A percentile compares a stretch with the other conserved stretches of the same genome.
phyloP scores from a whole-genome alignment of 2,329 filamentous ascomycete species.

The Claviceps humidiphila region DNA sequence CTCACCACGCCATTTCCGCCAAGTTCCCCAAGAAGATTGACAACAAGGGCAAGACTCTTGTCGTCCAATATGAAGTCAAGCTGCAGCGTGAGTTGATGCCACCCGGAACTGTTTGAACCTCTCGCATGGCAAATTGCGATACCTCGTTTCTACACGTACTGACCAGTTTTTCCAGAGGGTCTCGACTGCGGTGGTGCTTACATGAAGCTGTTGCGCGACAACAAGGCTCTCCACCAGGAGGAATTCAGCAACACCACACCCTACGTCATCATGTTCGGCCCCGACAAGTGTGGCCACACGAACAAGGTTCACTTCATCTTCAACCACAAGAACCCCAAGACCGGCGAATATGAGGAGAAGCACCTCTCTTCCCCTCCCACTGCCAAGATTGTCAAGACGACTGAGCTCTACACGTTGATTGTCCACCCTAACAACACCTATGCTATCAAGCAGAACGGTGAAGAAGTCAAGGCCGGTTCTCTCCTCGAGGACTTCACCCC shows the following conservation, averaged over 20 bases:
- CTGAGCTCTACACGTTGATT: slow-evolving; percentile 90
- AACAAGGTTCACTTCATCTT: slow-evolving; percentile 99
- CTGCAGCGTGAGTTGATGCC: slow-evolving; percentile 62
- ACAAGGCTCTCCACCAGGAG: slow-evolving; percentile 89
- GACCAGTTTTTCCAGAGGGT: slow-evolving; percentile 45
- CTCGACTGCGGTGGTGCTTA: slow-evolving; percentile 98
- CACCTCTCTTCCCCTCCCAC: slow-evolving; percentile 75
- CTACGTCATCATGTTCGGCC: slow-evolving; percentile 99
- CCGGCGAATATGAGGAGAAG: slow-evolving; percentile 99
- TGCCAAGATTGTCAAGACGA: slow-evolving; percentile 81
- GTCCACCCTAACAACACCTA: slow-evolving; percentile 95
- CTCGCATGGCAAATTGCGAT: too few species aligned
- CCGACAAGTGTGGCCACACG: slow-evolving; percentile 96
- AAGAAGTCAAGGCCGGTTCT: slow-evolving; percentile 75
- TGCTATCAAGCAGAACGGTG: slow-evolving; percentile 81
- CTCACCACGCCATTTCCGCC: slow-evolving; percentile 97
- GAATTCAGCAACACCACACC: slow-evolving; percentile 97
- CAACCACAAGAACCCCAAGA: slow-evolving; percentile 99
- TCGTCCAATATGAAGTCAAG: slow-evolving; percentile 99
- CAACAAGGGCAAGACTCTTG: slow-evolving; percentile 92
- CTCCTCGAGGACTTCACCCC: slow-evolving; percentile 90
- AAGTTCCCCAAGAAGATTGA: slow-evolving; percentile 96
- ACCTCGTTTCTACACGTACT: neutral
- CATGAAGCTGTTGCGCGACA: slow-evolving; percentile 96
- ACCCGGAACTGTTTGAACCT: too few species aligned